Conservation (phyloP, 2,329 filamentous ascomycete genomes). For the Colletotrichum acutatum region DNA sequence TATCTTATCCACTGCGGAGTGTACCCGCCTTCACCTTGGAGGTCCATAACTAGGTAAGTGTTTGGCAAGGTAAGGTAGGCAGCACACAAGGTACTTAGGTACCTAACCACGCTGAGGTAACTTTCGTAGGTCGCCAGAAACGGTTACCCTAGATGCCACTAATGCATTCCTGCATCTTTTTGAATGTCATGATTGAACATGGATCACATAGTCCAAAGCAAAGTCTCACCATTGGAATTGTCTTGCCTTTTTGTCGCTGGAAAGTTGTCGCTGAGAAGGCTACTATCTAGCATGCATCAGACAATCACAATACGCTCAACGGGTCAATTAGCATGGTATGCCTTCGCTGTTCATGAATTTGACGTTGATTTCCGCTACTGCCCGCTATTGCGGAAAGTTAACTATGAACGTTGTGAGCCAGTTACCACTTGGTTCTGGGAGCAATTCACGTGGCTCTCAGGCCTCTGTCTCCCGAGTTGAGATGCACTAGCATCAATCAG, state of each 20-base stretch:
- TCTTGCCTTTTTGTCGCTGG: not conserved
- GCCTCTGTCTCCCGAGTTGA: constrained; percentile 17
- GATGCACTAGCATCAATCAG: constrained; percentile 35
- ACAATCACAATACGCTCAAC: not conserved
- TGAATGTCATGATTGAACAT: not conserved
- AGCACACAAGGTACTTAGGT: not conserved
- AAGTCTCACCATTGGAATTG: not conserved
- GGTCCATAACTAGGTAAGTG: not conserved
- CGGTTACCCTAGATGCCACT: not conserved
- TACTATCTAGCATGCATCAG: not conserved
- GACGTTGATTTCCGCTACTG: constrained; percentile 18
- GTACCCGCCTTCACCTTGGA: not conserved
- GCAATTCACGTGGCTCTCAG: constrained; percentile 10
- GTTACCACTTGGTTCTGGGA: constrained; percentile 32
- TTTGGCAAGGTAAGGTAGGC: not conserved
- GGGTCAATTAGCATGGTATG: not conserved
- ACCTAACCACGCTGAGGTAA: not conserved
- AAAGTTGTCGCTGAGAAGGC: too few species aligned
- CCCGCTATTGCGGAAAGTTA: constrained; percentile 1
- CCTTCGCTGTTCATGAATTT: constrained; percentile 26
- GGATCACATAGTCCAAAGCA: not conserved
- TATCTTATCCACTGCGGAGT: not conserved
- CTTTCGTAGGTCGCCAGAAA: not conserved
- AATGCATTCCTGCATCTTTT: not conserved
- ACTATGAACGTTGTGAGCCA: constrained; percentile 23